Conservation (phyloP, 129 eudicot genomes). For the Tagetes patula region DNA sequence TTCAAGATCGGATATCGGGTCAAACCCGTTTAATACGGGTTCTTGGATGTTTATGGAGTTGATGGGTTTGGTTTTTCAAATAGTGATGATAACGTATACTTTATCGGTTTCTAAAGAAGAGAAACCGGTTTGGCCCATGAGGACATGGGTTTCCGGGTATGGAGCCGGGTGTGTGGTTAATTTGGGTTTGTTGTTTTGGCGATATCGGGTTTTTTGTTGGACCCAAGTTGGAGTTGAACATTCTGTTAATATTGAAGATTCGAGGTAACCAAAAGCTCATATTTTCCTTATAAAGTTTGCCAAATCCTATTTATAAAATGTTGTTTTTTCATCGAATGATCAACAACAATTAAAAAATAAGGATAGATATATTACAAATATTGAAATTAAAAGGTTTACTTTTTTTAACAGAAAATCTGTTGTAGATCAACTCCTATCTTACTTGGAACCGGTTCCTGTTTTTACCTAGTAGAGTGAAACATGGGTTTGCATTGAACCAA, state of each 20-base stretch:
- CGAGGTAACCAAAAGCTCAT: conserved; percentile 48
- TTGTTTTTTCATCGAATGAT: not conserved
- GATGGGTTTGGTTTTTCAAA: conserved; percentile 53
- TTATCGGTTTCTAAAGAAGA: conserved; percentile 64
- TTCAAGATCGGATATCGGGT: conserved; percentile 57
- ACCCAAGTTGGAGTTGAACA: conserved; percentile 43
- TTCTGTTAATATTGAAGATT: conserved; percentile 44
- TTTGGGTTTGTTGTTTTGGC: conserved; percentile 50
- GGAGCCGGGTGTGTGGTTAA: conserved; percentile 67
- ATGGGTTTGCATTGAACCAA: no score
- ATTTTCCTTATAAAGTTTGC: not conserved
- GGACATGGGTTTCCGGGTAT: conserved; percentile 83
- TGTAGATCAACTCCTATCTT: no score
- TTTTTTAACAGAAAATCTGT: no score
- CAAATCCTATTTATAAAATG: not conserved
- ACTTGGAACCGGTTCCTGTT: no score
- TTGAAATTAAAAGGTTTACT: not conserved
- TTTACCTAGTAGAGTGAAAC: no score
- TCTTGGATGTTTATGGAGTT: conserved; percentile 78
- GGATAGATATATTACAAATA: not conserved
- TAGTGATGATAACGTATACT: conserved; percentile 43
- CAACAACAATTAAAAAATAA: not conserved
- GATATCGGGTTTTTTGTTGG: conserved; percentile 50
- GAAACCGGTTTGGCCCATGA: conserved; percentile 94
- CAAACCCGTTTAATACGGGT: conserved; percentile 75